Base-by-base conservation (phyloP, 2,329 filamentous ascomycete species). In the Cytospora paraplurivora region DNA sequence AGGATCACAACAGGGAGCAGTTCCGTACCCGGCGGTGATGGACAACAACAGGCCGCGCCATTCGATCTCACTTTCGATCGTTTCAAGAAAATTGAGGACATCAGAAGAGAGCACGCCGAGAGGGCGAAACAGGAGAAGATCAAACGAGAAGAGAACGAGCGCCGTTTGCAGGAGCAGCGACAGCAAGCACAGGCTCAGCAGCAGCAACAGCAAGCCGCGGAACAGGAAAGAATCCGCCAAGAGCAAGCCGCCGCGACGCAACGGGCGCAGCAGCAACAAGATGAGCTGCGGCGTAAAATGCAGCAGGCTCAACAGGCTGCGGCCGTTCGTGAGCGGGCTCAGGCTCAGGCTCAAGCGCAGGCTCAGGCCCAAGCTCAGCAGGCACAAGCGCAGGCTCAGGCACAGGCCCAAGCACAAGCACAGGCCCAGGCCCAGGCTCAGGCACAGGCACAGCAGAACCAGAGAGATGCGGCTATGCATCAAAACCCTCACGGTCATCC, bases 31-130 rank as follows among this genome's bases (percentile, higher is more conserved):
- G 89, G 91, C 65, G 86, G 84, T 21, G 93, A 96, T 72, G 88
- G 87, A 10, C 87, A 91, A 67, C 85, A 87, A 44, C 88, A 86
- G 21, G 83, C 84, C 7, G 83, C 87, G n/a, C 84, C 89, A 3
- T 96, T 96, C 70, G 92, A 96, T 73, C 88, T 90, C 41, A 86
- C 89, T 34, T 97, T 98, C 73, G 93, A 95, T 69, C 87, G 91
- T 44, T 98, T 97, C 76, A 97, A 97, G 79, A 87, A 92, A 1
- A 85, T 99, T 51, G 92, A 92, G 63, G 90, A 91, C 63, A 96
- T 97, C 70, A 91, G 89, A 72, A 81, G 85, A 62, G 86, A 91
- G 51, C 89, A 92, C 65, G 87, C 88, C 33, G 91, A 96, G 73
- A 90, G 88, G 72, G 88, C 88, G 68, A 89, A 90, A 65, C 86